phyloP scores from a whole-genome alignment of 306 rosid species.

The Lotus japonicus region DNA sequence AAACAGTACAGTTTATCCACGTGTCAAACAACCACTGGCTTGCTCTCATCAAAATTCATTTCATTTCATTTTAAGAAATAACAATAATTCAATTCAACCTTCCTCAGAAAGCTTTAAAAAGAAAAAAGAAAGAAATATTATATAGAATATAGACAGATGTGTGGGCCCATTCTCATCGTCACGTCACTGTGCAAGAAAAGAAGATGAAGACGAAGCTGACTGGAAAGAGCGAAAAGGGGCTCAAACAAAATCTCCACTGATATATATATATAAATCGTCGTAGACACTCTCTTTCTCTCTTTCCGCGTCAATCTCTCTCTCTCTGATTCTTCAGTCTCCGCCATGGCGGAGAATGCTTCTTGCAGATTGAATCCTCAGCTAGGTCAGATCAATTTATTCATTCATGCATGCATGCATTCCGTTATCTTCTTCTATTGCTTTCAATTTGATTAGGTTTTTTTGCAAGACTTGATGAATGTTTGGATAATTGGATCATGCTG shows the following conservation, averaged over 20 bases:
- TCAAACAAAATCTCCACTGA: neutral
- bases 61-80: neutral
- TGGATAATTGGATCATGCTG: too few relatives aligned
- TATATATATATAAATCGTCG: neutral
- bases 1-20: neutral
- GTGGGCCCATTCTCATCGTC: neutral
- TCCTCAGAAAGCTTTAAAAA: neutral
- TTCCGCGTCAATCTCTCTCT: constrained; percentile 24
- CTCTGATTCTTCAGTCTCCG: neutral
- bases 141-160: too few relatives aligned
- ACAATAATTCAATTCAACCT: neutral
- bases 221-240: constrained; percentile 34
- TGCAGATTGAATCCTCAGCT: constrained; percentile 50
- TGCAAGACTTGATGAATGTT: neutral
- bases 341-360: constrained; percentile 71
- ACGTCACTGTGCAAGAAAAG: constrained; percentile 26
- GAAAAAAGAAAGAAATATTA: too few relatives aligned
- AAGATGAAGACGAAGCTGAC: constrained; percentile 23
- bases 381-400: constrained; percentile 37
- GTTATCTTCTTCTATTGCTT: neutral
- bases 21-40: neutral
- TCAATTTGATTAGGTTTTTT: neutral
- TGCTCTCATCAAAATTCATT: too few relatives aligned
- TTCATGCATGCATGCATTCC: neutral
- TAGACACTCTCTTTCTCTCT: neutral